Evolutionary conservation across 768 basidiomycete species (phyloP).

Genomic region (Naematelia aurantialba): DNA sequence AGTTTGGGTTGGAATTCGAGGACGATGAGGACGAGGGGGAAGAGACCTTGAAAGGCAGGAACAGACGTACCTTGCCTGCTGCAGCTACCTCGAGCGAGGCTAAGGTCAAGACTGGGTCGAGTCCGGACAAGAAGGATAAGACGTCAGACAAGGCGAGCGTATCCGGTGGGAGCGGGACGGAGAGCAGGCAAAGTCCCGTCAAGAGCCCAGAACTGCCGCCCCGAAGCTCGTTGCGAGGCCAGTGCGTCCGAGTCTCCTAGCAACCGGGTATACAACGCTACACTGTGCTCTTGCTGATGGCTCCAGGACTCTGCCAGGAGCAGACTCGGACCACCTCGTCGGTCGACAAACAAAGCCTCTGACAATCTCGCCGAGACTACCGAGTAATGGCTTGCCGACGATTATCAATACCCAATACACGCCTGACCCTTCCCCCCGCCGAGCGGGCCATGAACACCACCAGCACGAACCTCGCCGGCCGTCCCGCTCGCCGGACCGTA

Average conservation of each 20-base stretch:
- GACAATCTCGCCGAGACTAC: not conserved
- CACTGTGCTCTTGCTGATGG: not conserved
- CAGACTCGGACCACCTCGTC: not conserved
- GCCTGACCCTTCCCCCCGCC: conserved; percentile 13
- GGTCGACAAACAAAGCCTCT: not conserved
- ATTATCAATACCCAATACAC: conserved; percentile 28
- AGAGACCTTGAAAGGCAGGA: conserved; percentile 16
- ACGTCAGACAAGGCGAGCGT: conserved; percentile 8
- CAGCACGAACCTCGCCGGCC: conserved; percentile 17
- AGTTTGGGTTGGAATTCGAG: conserved; percentile 18
- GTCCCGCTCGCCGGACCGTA: conserved; percentile 18
- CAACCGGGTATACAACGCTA: too few species aligned
- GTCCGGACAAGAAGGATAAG: not conserved
- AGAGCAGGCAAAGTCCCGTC: conserved; percentile 14
- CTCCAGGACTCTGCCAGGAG: not conserved
- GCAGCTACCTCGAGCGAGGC: conserved; percentile 6
- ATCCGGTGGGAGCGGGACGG: conserved; percentile 9
- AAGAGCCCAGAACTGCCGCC: conserved; percentile 38
- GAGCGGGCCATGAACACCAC: not conserved
- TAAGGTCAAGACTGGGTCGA: not conserved
- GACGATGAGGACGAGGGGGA: conserved; percentile 22
- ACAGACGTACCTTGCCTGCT: conserved; percentile 27
- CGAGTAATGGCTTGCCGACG: conserved; percentile 13
- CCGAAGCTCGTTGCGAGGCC: conserved; percentile 24
- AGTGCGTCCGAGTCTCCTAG: conserved; percentile 31